Conservation (phyloP, 2,329 filamentous ascomycete genomes). For the Exophiala sp. region DNA sequence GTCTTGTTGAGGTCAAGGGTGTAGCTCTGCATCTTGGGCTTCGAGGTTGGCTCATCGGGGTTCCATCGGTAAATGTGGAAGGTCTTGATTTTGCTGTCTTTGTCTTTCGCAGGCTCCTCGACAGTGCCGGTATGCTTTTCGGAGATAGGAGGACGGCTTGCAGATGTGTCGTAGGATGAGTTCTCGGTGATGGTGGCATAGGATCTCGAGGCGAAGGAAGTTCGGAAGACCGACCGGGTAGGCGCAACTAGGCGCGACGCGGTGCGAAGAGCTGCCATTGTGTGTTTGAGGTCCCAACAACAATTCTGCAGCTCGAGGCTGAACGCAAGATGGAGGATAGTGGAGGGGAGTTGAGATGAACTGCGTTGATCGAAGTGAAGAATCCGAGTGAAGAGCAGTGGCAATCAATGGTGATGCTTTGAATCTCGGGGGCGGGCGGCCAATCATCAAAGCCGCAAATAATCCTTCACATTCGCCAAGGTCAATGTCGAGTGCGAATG, state of each 20-base stretch:
- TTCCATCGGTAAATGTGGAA: constrained; percentile 99
- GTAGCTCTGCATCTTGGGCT: constrained; percentile 94
- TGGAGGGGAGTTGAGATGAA: constrained; percentile 3
- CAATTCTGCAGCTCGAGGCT: neutral
- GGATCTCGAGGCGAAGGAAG: constrained; percentile 38
- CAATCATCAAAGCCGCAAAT: constrained; percentile 23
- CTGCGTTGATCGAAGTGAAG: constrained; percentile 2
- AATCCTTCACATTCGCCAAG: constrained; percentile 14
- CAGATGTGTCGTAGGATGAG: constrained; percentile 31
- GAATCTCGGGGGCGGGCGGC: constrained; percentile 1
- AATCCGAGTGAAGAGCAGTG: constrained; percentile 3
- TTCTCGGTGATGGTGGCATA: constrained; percentile 47
- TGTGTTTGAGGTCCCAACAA: constrained; percentile 9
- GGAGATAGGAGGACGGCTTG: constrained; percentile 37
- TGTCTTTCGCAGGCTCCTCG: constrained; percentile 57
- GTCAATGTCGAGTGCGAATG: neutral
- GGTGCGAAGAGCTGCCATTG: constrained; percentile 50
- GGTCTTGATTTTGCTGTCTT: constrained; percentile 71
- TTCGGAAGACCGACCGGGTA: constrained; percentile 34
- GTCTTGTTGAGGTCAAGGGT: constrained; percentile 97
- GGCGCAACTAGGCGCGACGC: constrained; percentile 44
- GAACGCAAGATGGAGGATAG: constrained; percentile 6
- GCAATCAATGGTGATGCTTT: constrained; percentile 13
- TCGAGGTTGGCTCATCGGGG: constrained; percentile 84
- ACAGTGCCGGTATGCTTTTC: constrained; percentile 58